These are phyloP conservation scores for Blastobotrys indianensis DNA, from an alignment of 1,139 yeast species.

Conservation along the genomic window DNA sequence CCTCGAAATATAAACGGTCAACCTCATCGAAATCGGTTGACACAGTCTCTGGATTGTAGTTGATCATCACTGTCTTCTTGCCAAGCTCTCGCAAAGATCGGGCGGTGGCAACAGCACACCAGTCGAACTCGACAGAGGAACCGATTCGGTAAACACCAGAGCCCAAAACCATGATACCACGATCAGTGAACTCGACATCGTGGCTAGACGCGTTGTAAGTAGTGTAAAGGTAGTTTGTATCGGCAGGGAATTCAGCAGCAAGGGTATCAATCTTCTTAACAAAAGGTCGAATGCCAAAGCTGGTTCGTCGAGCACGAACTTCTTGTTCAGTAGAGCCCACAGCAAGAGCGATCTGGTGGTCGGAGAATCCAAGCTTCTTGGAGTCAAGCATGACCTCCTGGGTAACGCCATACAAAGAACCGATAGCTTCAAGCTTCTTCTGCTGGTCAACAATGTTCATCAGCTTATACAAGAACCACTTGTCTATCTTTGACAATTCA, in stretches of 20 bases:
- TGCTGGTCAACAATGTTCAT: conserved; percentile 88
- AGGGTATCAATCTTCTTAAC: conserved; percentile 95
- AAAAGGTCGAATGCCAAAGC: conserved; percentile 77
- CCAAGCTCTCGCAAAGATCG: conserved; percentile 87
- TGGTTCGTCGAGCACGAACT: conserved; percentile 74
- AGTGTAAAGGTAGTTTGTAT: conserved; percentile 90
- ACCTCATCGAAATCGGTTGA: conserved; percentile 98
- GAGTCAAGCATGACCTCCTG: conserved; percentile 69
- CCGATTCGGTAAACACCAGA: conserved; percentile 99
- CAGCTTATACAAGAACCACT: conserved; percentile 91
- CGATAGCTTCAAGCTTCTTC: conserved; percentile 64
- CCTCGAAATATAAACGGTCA: conserved; percentile 94
- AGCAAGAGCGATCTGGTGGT: conserved; percentile 80
- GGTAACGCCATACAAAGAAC: conserved; percentile 53
- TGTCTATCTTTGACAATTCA: conserved; percentile 85
- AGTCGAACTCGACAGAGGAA: conserved; percentile 96
- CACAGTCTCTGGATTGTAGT: conserved; percentile 97
- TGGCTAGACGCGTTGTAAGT: conserved; percentile 88
- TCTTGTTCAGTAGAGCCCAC: conserved; percentile 66
- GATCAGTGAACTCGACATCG: conserved; percentile 80
- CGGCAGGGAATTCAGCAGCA: conserved; percentile 98
- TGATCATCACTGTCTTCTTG: conserved; percentile 89
- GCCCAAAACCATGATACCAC: conserved; percentile 92
- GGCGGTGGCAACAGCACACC: conserved; percentile 98
- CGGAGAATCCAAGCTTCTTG: conserved; percentile 92